phyloP scores from a whole-genome alignment of 768 basidiomycete genomes.

The Rhodotorula diobovata region DNA sequence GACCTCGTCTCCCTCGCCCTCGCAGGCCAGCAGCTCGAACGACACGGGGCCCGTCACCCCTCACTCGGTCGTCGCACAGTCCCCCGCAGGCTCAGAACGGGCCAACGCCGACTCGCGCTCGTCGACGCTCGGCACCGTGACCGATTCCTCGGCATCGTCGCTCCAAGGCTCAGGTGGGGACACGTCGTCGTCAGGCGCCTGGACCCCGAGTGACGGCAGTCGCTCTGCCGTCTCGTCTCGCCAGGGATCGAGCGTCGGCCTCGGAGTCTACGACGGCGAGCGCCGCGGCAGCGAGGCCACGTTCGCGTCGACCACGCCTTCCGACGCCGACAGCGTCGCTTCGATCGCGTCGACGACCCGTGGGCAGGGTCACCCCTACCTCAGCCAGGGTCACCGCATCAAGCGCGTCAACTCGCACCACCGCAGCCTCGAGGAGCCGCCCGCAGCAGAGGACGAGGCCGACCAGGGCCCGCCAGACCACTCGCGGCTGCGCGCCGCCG shows the following conservation, averaged over 20 bases:
- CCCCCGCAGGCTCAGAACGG: no score
- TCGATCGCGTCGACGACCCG: not conserved
- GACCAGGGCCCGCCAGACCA: conserved; percentile 29
- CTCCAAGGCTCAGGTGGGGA: no score
- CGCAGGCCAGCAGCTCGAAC: no score
- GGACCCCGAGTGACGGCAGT: conserved; percentile 3
- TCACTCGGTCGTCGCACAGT: not conserved
- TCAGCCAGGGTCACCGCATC: conserved; percentile 22
- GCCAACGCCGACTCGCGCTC: not conserved
- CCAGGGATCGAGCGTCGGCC: conserved; percentile 12
- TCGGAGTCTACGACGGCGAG: conserved; percentile 4
- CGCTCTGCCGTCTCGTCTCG: conserved; percentile 3
- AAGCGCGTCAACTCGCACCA: conserved; percentile 36
- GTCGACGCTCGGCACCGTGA: not conserved
- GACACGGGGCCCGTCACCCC: not conserved
- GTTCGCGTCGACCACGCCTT: not conserved
- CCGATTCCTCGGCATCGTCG: not conserved
- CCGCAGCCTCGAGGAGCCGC: conserved; percentile 31
- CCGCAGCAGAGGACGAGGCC: conserved; percentile 2
- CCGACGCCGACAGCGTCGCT: not conserved
- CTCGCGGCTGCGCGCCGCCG: conserved; percentile 24
- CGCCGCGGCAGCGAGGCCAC: not conserved
- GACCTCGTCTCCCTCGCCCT: not conserved
- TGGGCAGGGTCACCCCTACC: not conserved
- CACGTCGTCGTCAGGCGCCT: not conserved